A percentile compares a stretch with the other conserved stretches of the same genome.
Evolutionary conservation across 345 rosid species (phyloP).

Genomic region (rapeseed (Brassica napus)): Da-Ae NC_063450.1:15826501-15827000

Average conservation of each 20-base stretch:
- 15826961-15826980: slow-evolving; percentile 61
- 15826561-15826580: slow-evolving; percentile 42
- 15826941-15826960: slow-evolving; percentile 56
- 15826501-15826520: slow-evolving; percentile 68
- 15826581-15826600: slow-evolving; percentile 5
- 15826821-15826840: slow-evolving; percentile 76
- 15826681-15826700: slow-evolving; percentile 76
- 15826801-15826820: slow-evolving; percentile 84
- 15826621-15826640: slow-evolving; percentile 1
- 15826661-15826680: slow-evolving; percentile 75
- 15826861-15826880: not conserved
- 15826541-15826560: slow-evolving; percentile 54
- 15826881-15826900: slow-evolving; percentile 5
- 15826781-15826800: slow-evolving; percentile 92
- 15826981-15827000: slow-evolving; percentile 44
- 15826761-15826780: slow-evolving; percentile 87
- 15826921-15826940: slow-evolving; percentile 93
- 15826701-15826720: slow-evolving; percentile 47
- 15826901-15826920: slow-evolving; percentile 85
- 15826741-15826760: slow-evolving; percentile 60
- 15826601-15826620: not conserved
- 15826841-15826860: slow-evolving; percentile 30
- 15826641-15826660: slow-evolving; percentile 64
- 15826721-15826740: slow-evolving; percentile 34
- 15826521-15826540: slow-evolving; percentile 95